These are phyloP conservation scores for Leishmania arabica DNA, from an alignment of 208 protist species.

Conservation along the genomic window DNA sequence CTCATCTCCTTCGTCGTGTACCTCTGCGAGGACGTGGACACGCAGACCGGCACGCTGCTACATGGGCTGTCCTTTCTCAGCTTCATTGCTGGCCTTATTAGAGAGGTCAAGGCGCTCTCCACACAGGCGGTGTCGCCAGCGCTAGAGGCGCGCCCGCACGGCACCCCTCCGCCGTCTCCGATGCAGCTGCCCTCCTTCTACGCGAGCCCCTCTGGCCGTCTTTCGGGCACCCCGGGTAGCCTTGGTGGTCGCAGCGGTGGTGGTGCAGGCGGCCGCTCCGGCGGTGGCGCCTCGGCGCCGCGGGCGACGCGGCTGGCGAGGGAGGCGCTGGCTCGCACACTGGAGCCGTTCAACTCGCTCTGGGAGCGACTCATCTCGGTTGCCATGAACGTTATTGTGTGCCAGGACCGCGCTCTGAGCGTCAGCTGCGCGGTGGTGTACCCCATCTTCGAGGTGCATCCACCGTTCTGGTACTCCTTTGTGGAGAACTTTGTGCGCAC, in stretches of 20 bases:
- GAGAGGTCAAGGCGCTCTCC: slow-evolving; percentile 71
- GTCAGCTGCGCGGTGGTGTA: slow-evolving; percentile 73
- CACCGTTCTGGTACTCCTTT: slow-evolving; percentile 81
- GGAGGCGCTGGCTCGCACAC: slow-evolving; percentile 48
- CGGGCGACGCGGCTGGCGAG: slow-evolving; percentile 40
- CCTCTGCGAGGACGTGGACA: slow-evolving; percentile 73
- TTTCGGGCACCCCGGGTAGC: slow-evolving; percentile 42
- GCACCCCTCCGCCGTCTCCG: slow-evolving; percentile 47
- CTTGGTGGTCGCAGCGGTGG: slow-evolving; percentile 25
- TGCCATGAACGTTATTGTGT: slow-evolving; percentile 85
- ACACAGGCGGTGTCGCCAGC: slow-evolving; percentile 24
- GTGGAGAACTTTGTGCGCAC: slow-evolving; percentile 68
- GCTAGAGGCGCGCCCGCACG: slow-evolving; percentile 22
- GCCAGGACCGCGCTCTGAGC: slow-evolving; percentile 77
- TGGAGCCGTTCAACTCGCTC: slow-evolving; percentile 70
- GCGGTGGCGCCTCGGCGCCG: slow-evolving; percentile 12
- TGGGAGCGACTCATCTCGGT: slow-evolving; percentile 74
- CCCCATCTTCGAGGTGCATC: slow-evolving; percentile 84
- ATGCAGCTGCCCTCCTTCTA: slow-evolving; percentile 57
- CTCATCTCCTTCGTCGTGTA: slow-evolving; percentile 61
- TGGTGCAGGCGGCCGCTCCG: slow-evolving; percentile 13
- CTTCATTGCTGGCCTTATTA: slow-evolving; percentile 73
- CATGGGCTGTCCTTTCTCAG: slow-evolving; percentile 72
- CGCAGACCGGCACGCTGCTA: slow-evolving; percentile 51
- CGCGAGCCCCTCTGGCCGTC: slow-evolving; percentile 34